Evolutionary conservation across 768 basidiomycete species (phyloP).

Genomic region (Tubosaeta sp.): DNA sequence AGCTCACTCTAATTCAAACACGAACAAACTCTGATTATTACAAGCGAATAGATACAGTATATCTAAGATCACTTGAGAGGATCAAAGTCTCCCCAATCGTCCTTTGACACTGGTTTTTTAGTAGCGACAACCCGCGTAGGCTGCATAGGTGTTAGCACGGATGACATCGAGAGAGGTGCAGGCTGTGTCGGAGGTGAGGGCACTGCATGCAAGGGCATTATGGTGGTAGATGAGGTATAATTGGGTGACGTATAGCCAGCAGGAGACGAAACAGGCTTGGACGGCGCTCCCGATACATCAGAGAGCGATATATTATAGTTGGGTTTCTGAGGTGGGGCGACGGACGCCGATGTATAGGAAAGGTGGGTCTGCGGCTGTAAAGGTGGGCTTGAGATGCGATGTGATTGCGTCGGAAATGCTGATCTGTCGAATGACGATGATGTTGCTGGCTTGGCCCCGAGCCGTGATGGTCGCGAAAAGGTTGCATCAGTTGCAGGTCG

Average conservation of each 20-base stretch:
- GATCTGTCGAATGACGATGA: conserved; percentile 34
- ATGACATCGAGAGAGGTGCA: conserved; percentile 38
- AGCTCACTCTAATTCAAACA: conserved; percentile 19
- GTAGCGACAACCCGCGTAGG: conserved; percentile 39
- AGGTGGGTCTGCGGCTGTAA: conserved; percentile 18
- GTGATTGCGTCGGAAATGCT: conserved; percentile 22
- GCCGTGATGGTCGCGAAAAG: conserved; percentile 34
- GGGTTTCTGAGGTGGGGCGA: conserved; percentile 35
- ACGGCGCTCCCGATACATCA: conserved; percentile 21
- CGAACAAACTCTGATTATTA: conserved; percentile 15
- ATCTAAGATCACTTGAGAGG: conserved; percentile 37
- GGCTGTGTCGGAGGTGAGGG: conserved; percentile 30
- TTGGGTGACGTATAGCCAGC: conserved; percentile 13
- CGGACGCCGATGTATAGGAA: conserved; percentile 6
- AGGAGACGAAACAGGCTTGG: conserved; percentile 10
- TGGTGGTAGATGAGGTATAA: conserved; percentile 14
- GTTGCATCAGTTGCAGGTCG: conserved; percentile 29
- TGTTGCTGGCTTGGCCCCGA: conserved; percentile 36
- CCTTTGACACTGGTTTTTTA: conserved; percentile 51
- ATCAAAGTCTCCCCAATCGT: conserved; percentile 82
- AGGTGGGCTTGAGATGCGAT: conserved; percentile 17
- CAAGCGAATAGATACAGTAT: conserved; percentile 2
- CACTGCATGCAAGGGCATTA: conserved; percentile 21
- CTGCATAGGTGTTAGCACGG: conserved; percentile 57
- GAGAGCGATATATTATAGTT: conserved; percentile 56